Conservation (phyloP, 164 flowering plant species). For the Sextonia rubra region DNA sequence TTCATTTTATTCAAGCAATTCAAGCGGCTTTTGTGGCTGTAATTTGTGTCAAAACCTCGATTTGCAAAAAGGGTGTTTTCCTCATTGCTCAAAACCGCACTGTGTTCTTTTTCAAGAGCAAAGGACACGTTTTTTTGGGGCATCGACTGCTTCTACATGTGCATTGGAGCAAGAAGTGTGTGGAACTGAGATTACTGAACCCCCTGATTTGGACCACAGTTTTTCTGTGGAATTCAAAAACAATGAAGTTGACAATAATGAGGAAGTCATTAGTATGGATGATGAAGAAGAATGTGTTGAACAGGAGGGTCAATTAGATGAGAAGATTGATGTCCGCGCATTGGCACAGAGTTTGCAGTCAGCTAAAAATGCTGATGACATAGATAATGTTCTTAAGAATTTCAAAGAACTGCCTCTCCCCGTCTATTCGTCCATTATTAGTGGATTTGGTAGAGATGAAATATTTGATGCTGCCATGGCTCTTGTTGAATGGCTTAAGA, state of each 20-base stretch:
- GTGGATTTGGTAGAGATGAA: conserved; percentile 68
- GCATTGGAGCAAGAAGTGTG: conserved; percentile 39
- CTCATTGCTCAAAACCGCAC: conserved; percentile 17
- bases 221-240: conserved; percentile 12
- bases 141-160: conserved; percentile 27
- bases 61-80: conserved; percentile 17
- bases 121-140: conserved; percentile 20
- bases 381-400: conserved; percentile 65
- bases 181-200: conserved; percentile 26
- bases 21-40: conserved; percentile 9
- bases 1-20: conserved; percentile 21
- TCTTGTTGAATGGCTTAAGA: conserved; percentile 75
- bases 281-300: conserved; percentile 2
- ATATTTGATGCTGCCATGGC: conserved; percentile 59
- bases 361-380: conserved; percentile 69
- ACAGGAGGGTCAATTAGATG: conserved; percentile 16
- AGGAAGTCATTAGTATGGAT: conserved; percentile 10
- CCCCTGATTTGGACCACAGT: conserved; percentile 15
- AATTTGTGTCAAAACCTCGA: conserved; percentile 13
- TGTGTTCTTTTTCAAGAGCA: conserved; percentile 14
- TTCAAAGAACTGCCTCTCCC: conserved; percentile 60
- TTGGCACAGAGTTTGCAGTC: conserved; percentile 47
- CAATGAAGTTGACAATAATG: conserved; percentile 10
- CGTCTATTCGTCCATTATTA: conserved; percentile 64
- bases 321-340: conserved; percentile 61